phyloP scores from a whole-genome alignment of 2,329 filamentous ascomycete species.

The Botrytis tulipae region DNA sequence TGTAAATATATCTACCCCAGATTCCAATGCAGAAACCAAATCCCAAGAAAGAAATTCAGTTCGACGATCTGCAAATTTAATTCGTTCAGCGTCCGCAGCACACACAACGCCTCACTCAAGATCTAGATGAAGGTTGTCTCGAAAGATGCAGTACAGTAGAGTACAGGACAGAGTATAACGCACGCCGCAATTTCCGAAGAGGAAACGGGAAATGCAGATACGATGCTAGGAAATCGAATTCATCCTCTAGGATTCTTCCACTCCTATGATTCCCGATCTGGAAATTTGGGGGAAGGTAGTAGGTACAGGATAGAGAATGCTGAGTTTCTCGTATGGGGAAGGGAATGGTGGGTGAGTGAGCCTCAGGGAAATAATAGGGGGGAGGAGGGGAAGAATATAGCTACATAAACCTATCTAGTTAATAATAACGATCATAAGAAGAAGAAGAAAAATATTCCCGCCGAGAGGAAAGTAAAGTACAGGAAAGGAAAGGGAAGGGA shows the following conservation, averaged over 20 bases:
- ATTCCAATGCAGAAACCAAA: background rate
- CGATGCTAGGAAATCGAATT: no score
- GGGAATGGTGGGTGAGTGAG: no score
- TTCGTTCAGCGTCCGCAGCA: background rate
- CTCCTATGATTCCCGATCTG: no score
- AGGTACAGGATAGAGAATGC: rapidly evolving
- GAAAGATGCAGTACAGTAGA: no score
- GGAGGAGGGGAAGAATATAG: background rate
- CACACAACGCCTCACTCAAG: background rate
- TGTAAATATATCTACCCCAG: background rate
- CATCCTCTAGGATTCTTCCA: background rate
- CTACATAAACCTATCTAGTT: background rate
- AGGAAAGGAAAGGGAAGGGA: no score
- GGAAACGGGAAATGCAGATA: background rate
- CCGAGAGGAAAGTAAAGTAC: no score
- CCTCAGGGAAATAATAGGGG: background rate
- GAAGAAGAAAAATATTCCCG: background rate
- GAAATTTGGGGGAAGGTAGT: rapidly evolving
- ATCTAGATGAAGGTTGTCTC: background rate
- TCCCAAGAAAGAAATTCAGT: background rate
- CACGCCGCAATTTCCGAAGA: no score
- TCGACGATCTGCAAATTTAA: background rate
- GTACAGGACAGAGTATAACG: no score
- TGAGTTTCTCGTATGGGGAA: background rate
- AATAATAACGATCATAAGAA: background rate